These are phyloP conservation scores for Naganishia liquefaciens DNA, from an alignment of 1,284 basidiomycete species.

Conservation along the genomic window DNA sequence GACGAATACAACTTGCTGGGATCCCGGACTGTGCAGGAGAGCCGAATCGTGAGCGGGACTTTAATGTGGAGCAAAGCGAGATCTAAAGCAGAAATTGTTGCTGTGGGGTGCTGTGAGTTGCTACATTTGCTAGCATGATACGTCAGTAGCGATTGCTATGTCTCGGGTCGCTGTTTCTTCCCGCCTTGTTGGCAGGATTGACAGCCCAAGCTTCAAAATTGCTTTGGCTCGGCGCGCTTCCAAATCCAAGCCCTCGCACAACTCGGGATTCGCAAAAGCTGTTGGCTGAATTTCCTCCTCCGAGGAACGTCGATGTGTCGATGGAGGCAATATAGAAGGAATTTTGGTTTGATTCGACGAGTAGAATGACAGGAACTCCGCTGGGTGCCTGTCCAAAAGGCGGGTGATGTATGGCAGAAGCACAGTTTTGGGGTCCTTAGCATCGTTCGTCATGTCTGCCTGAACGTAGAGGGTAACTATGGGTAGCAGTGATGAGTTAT, in stretches of 20 bases:
- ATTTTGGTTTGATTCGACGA: slow-evolving; percentile 5
- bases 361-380: slow-evolving; percentile 18
- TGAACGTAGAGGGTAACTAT: slow-evolving; percentile 55
- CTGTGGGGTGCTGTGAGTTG: too few relatives aligned
- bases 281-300: not conserved
- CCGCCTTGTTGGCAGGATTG: not conserved
- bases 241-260: slow-evolving; percentile 61
- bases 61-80: too few relatives aligned
- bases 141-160: not conserved
- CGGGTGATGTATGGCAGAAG: slow-evolving; percentile 10
- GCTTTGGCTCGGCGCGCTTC: slow-evolving; percentile 52
- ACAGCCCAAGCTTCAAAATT: slow-evolving; percentile 1
- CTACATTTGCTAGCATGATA: not conserved
- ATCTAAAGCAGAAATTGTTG: too few relatives aligned
- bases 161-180: not conserved
- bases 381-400: slow-evolving; percentile 4
- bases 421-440: not conserved
- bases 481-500: not conserved
- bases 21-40: too few relatives aligned
- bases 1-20: too few relatives aligned
- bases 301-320: not conserved
- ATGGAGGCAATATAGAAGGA: slow-evolving; percentile 15
- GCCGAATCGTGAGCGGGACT: too few relatives aligned
- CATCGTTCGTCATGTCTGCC: slow-evolving; percentile 29
- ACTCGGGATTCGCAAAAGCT: slow-evolving; percentile 18